Conservation (phyloP, 192 early-diverging fungal genomes). For the Backusella parvicylindrica region DNA sequence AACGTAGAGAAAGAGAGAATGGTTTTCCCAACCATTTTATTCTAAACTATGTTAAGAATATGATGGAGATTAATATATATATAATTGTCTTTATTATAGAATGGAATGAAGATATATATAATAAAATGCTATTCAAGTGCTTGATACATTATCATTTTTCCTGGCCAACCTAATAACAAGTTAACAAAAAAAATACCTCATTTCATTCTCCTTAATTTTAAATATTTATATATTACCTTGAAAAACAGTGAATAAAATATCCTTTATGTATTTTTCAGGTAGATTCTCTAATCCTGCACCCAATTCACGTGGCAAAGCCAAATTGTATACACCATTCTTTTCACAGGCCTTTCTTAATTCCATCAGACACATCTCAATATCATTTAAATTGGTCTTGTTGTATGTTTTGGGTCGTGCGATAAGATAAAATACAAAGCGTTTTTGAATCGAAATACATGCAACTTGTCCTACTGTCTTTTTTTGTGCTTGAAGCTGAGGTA, state of each 20-base stretch:
- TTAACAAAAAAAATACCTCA: neutral
- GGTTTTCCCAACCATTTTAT: neutral
- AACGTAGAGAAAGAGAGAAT: neutral
- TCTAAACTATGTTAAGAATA: neutral
- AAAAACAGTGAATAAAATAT: constrained; percentile 6
- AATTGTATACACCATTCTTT: constrained; percentile 16
- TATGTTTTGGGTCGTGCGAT: constrained; percentile 25
- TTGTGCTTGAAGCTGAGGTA: constrained; percentile 18
- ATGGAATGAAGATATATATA: neutral
- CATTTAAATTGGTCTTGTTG: constrained; percentile 14
- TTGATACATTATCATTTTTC: constrained; percentile 16
- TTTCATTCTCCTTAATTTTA: neutral
- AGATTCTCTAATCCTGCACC: constrained; percentile 16
- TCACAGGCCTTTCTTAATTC: constrained; percentile 26
- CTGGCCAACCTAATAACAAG: constrained; percentile 8
- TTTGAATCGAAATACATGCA: constrained; percentile 15
- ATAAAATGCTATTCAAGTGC: neutral
- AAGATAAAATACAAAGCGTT: constrained; percentile 33
- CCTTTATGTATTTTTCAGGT: constrained; percentile 15
- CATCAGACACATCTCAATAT: constrained; percentile 17
- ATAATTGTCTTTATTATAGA: neutral
- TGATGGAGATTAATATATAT: neutral
- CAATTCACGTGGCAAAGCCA: constrained; percentile 25
- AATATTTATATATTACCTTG: constrained; percentile 5
- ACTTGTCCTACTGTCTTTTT: constrained; percentile 27